Evolutionary conservation across 176 grass and related monocot species (phyloP).

Genomic region (Otatea glauca): DNA sequence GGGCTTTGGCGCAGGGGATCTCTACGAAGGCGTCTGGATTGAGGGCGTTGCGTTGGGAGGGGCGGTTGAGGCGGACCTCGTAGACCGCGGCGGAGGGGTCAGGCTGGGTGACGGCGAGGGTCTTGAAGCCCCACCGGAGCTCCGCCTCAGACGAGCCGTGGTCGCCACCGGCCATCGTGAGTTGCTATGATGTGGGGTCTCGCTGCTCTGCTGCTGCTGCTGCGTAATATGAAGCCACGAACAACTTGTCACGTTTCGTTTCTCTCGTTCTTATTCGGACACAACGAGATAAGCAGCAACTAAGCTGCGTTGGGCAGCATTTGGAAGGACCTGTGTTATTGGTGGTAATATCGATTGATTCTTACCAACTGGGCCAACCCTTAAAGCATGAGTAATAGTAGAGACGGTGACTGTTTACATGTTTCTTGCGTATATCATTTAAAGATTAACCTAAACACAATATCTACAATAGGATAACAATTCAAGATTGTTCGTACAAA

Average conservation of each 20-base stretch:
- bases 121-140: constrained; percentile 66
- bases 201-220: not conserved
- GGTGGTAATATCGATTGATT: not conserved
- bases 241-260: not conserved
- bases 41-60: constrained; percentile 77
- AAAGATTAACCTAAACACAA: too few relatives aligned
- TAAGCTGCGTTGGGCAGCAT: not conserved
- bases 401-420: too few relatives aligned
- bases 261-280: constrained; percentile 5
- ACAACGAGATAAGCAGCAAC: not conserved
- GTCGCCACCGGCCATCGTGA: constrained; percentile 47
- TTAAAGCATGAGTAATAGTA: too few relatives aligned
- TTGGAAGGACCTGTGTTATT: not conserved
- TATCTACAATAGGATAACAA: too few relatives aligned
- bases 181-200: not conserved
- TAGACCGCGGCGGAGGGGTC: constrained; percentile 54
- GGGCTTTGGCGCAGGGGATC: constrained; percentile 72
- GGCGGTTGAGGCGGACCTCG: constrained; percentile 82
- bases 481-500: too few relatives aligned
- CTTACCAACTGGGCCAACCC: too few relatives aligned
- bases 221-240: not conserved
- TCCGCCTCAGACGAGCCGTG: constrained; percentile 52
- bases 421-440: too few relatives aligned
- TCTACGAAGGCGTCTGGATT: constrained; percentile 66
- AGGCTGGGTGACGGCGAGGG: constrained; percentile 57